These are phyloP conservation scores for Citrullus mucosospermus DNA, from an alignment of 306 rosid genomes.

Conservation along the genomic window DNA sequence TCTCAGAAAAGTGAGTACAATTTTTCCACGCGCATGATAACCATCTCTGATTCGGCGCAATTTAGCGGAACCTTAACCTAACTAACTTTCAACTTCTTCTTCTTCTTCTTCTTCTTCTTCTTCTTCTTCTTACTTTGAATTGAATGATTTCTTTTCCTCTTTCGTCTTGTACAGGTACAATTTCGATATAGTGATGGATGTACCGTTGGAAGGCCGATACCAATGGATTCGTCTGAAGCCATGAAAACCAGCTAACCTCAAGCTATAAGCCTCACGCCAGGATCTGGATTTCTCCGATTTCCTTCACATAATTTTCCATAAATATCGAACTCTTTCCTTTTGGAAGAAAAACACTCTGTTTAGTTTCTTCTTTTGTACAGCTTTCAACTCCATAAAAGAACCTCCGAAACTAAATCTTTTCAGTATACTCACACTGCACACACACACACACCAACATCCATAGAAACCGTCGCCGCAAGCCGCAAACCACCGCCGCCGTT, in stretches of 20 bases:
- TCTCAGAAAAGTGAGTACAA: conserved; percentile 58
- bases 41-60: conserved; percentile 19
- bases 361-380: conserved; percentile 9
- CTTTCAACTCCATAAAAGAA: not conserved
- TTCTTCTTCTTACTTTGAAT: not conserved
- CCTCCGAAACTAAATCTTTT: conserved; percentile 1
- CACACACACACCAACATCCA: not conserved
- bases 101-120: not conserved
- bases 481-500: not conserved
- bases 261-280: not conserved
- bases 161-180: conserved; percentile 56
- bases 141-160: not conserved
- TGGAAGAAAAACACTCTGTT: not conserved
- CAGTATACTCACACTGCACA: not conserved
- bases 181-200: conserved; percentile 66
- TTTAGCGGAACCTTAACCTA: conserved; percentile 36
- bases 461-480: not conserved
- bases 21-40: conserved; percentile 27
- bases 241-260: conserved; percentile 8
- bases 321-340: not conserved
- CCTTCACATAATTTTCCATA: not conserved
- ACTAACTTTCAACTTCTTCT: conserved; percentile 39
- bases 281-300: conserved; percentile 1
- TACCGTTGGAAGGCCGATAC: conserved; percentile 86
- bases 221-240: conserved; percentile 75